Evolutionary conservation across 169 alveolate species (phyloP).

Genomic region (Blepharisma undulans): DNA sequence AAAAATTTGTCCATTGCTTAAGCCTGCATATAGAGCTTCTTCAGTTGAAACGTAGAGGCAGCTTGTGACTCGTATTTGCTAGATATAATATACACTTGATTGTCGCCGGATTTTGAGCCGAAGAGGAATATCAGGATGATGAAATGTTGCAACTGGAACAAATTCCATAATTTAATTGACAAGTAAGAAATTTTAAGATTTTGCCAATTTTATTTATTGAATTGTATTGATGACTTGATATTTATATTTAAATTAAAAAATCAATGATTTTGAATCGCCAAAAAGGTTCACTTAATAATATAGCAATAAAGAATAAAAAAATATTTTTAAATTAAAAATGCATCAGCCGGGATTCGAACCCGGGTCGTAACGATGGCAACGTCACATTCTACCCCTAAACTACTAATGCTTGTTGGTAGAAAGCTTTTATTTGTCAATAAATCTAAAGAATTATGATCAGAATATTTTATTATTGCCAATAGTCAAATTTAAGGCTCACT

Average conservation of each 20-base stretch:
- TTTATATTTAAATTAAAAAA: too few relatives aligned
- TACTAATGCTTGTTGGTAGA: slow-evolving; percentile 63
- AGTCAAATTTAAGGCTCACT: background rate
- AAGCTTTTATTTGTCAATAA: too few relatives aligned
- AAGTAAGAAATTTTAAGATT: too few relatives aligned
- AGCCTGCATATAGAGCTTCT: slow-evolving; percentile 58
- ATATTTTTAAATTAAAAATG: slow-evolving; percentile 50
- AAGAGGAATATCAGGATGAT: slow-evolving; percentile 57
- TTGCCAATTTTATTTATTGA: too few relatives aligned
- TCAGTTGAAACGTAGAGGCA: slow-evolving; percentile 32
- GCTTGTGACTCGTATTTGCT: slow-evolving; percentile 31
- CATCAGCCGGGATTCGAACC: slow-evolving; percentile 89
- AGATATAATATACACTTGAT: slow-evolving; percentile 18
- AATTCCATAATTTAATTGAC: slow-evolving; percentile 51
- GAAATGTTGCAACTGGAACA: slow-evolving; percentile 48
- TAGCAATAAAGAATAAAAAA: background rate
- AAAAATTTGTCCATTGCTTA: slow-evolving; percentile 54
- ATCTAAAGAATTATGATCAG: background rate
- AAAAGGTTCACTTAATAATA: too few relatives aligned
- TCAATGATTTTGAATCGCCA: too few relatives aligned
- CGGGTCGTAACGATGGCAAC: slow-evolving; percentile 89
- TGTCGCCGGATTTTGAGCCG: slow-evolving; percentile 54
- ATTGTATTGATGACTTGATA: too few relatives aligned
- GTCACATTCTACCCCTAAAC: slow-evolving; percentile 85
- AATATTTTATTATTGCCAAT: background rate